Conservation (phyloP, 2,329 filamentous ascomycete species). For the Ophiostoma fasciatum region DNA sequence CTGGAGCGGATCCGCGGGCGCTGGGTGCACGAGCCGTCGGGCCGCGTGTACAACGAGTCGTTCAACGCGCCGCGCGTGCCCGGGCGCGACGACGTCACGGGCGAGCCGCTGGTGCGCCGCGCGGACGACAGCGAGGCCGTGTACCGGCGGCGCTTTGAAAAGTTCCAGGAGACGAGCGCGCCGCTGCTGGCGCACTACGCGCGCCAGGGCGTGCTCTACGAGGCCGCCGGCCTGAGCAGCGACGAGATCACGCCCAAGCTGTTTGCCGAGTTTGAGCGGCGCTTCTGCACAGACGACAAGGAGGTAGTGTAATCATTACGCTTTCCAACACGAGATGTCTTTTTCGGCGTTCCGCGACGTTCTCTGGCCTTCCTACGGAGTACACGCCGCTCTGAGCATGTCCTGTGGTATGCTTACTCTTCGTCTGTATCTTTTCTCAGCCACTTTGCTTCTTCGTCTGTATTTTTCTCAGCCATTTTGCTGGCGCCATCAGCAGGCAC, state of each 20-base stretch:
- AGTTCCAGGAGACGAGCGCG: slow-evolving; percentile 77
- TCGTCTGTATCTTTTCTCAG: too few species aligned
- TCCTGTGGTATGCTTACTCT: too few species aligned
- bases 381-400: too few species aligned
- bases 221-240: slow-evolving; percentile 75
- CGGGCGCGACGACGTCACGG: slow-evolving; percentile 80
- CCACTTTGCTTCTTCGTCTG: too few species aligned
- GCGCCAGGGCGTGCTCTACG: slow-evolving; percentile 67
- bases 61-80: slow-evolving; percentile 75
- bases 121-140: slow-evolving; percentile 77
- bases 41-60: slow-evolving; percentile 85
- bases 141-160: slow-evolving; percentile 64
- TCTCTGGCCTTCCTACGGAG: too few species aligned
- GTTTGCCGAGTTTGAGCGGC: slow-evolving; percentile 63
- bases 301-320: too few species aligned
- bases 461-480: too few species aligned
- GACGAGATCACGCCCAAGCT: slow-evolving; percentile 93
- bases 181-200: slow-evolving; percentile 83
- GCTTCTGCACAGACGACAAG: slow-evolving; percentile 35
- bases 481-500: too few species aligned
- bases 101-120: slow-evolving; percentile 68
- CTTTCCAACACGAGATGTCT: too few species aligned
- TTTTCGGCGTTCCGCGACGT: too few species aligned
- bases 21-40: slow-evolving; percentile 86
- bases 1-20: slow-evolving; percentile 79